phyloP scores from a whole-genome alignment of 2,329 filamentous ascomycete genomes.

The Aspergillus glaucus region DNA sequence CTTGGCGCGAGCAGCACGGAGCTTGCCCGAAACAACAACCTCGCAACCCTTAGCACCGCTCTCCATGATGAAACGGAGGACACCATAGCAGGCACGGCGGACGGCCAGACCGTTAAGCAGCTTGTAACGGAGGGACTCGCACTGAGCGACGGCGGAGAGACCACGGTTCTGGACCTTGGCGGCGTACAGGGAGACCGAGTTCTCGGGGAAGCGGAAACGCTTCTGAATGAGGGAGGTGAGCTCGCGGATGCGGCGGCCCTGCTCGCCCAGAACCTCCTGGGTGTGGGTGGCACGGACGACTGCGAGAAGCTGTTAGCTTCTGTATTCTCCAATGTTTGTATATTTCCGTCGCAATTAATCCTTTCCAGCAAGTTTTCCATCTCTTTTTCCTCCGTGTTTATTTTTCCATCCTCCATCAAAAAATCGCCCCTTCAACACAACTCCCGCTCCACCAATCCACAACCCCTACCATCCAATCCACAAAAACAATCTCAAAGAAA shows the following conservation, averaged over 20 bases:
- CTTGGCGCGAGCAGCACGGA: constrained; percentile 98
- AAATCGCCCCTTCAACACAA: too few relatives aligned
- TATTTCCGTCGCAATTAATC: constrained; percentile 1
- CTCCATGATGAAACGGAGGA: constrained; percentile 99
- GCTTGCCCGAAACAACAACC: constrained; percentile 98
- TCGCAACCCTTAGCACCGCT: constrained; percentile 98
- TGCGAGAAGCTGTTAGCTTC: constrained; percentile 33
- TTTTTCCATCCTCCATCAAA: too few relatives aligned
- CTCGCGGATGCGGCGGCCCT: constrained; percentile 99
- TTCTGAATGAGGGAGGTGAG: constrained; percentile 99
- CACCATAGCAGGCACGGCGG: constrained; percentile 98
- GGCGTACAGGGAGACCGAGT: constrained; percentile 98
- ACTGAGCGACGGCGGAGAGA: constrained; percentile 99
- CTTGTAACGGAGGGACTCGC: constrained; percentile 99
- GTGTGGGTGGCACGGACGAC: constrained; percentile 99
- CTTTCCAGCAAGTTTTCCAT: too few relatives aligned
- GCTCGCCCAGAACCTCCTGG: constrained; percentile 99
- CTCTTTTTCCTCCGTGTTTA: too few relatives aligned
- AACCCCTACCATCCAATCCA: constrained; percentile 5
- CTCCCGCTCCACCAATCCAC: too few relatives aligned
- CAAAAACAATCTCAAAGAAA: constrained; percentile 9
- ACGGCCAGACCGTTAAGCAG: constrained; percentile 99
- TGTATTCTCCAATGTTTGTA: constrained; percentile 8
- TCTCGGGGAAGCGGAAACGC: constrained; percentile 99
- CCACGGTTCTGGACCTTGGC: constrained; percentile 99